Conservation (phyloP, 306 rosid genomes). For the Purshia tridentata region DNA sequence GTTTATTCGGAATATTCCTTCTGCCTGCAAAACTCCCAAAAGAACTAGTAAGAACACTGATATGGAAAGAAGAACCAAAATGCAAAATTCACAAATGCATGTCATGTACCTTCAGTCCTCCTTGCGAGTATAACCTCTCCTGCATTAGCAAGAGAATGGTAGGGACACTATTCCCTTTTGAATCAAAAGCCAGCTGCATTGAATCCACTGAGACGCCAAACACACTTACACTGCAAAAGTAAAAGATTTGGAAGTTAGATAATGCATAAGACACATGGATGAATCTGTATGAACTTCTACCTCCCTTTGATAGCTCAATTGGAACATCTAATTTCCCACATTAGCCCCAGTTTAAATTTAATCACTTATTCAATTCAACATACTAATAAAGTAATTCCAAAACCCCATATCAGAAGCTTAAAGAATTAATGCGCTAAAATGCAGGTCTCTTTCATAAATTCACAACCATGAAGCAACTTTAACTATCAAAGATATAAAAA, state of each 20-base stretch:
- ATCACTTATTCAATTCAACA: too few relatives aligned
- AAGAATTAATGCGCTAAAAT: conserved; percentile 5
- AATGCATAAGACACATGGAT: conserved; percentile 9
- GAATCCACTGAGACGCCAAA: conserved; percentile 96
- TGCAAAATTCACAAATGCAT: neutral
- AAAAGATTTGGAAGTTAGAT: conserved; percentile 22
- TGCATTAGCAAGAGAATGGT: conserved; percentile 88
- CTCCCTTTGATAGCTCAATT: neutral
- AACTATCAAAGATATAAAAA: conserved; percentile 5
- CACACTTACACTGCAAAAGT: conserved; percentile 67
- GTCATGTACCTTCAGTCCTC: conserved; percentile 73
- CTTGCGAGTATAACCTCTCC: conserved; percentile 82
- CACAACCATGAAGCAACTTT: neutral
- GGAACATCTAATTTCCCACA: conserved; percentile 2
- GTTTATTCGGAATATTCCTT: conserved; percentile 88
- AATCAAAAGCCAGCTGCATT: conserved; percentile 87
- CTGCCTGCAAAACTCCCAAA: conserved; percentile 52
- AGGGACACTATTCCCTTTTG: conserved; percentile 90
- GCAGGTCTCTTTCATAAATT: conserved; percentile 7
- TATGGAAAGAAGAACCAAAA: neutral
- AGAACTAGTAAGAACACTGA: neutral
- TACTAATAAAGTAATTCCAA: too few relatives aligned
- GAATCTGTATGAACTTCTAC: neutral
- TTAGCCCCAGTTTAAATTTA: neutral
- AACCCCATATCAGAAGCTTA: neutral